phyloP scores from a whole-genome alignment of 2,329 filamentous ascomycete species.

The Mycosphaerelloides madeirae region DNA sequence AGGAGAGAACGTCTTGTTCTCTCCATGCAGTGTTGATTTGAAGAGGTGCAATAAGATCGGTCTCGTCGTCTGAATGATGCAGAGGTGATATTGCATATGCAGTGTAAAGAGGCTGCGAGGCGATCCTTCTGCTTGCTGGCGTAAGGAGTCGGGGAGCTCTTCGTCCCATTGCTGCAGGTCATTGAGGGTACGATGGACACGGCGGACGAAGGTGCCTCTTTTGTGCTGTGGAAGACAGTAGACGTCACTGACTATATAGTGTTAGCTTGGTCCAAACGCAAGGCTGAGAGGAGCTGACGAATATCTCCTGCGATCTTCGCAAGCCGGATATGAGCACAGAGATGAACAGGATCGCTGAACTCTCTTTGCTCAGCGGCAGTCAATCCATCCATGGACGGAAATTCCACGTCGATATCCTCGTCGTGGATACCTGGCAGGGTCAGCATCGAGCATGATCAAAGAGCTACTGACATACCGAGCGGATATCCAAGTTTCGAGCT shows the following conservation, averaged over 20 bases:
- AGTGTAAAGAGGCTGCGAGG: constrained; percentile 32
- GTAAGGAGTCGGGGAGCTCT: constrained; percentile 31
- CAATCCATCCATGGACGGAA: constrained; percentile 38
- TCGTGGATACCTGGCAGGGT: constrained; percentile 25
- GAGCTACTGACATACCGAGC: constrained; percentile 1
- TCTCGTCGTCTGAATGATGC: constrained; percentile 34
- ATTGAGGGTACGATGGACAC: constrained; percentile 36
- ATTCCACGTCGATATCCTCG: constrained; percentile 39
- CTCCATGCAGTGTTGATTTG: constrained; percentile 12
- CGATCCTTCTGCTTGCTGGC: constrained; percentile 28
- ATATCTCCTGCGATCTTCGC: constrained; percentile 34
- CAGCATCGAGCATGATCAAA: too few relatives aligned
- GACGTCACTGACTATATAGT: constrained; percentile 18
- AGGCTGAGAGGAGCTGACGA: constrained; percentile 18
- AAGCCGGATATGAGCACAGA: constrained; percentile 39
- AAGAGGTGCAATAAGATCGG: constrained; percentile 34
- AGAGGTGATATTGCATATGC: constrained; percentile 36
- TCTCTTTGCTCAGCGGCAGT: constrained; percentile 22
- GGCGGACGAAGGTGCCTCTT: constrained; percentile 29
- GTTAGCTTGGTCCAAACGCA: constrained; percentile 10
- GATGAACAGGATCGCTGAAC: constrained; percentile 38
- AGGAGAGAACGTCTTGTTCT: constrained; percentile 20
- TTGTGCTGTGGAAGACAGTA: constrained; percentile 21
- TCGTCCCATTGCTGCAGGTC: constrained; percentile 38
- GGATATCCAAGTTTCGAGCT: constrained; percentile 34